Evolutionary conservation across 306 rosid species (phyloP).

Genomic region (Amphicarpaea edgeworthii): DNA sequence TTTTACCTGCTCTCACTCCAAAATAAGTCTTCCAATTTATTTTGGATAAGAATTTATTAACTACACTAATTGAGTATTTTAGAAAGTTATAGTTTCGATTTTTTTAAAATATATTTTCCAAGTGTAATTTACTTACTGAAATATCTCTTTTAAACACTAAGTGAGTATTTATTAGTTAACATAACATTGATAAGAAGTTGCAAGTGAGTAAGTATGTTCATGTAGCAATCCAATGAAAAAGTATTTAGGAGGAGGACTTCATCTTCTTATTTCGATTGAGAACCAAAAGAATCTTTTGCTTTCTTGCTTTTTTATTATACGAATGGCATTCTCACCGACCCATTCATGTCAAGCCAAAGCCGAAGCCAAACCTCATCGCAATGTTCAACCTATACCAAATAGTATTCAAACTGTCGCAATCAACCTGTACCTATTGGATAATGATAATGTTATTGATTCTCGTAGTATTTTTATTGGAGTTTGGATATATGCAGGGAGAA

Average conservation of each 20-base stretch:
- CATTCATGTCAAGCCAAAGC: background rate
- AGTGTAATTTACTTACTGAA: too few relatives aligned
- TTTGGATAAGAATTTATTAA: background rate
- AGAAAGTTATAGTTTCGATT: too few relatives aligned
- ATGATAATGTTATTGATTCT: background rate
- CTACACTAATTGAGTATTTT: too few relatives aligned
- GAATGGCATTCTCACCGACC: background rate
- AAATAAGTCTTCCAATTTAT: background rate
- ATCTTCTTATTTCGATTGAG: background rate
- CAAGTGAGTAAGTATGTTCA: background rate
- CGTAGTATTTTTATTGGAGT: background rate
- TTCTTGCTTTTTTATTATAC: background rate
- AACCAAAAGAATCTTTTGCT: background rate
- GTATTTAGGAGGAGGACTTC: background rate
- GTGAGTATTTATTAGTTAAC: too few relatives aligned
- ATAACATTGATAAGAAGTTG: background rate
- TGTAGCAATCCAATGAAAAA: background rate
- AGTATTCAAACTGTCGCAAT: background rate
- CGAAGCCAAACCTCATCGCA: background rate
- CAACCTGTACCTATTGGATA: background rate
- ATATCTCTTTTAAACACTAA: too few relatives aligned
- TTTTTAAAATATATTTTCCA: too few relatives aligned
- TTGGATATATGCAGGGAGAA: background rate
- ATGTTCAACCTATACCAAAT: background rate
- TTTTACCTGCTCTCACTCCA: too few relatives aligned